Base-by-base conservation (phyloP, 1,284 basidiomycete genomes). In the Sanghuangporus weigelae region DNA sequence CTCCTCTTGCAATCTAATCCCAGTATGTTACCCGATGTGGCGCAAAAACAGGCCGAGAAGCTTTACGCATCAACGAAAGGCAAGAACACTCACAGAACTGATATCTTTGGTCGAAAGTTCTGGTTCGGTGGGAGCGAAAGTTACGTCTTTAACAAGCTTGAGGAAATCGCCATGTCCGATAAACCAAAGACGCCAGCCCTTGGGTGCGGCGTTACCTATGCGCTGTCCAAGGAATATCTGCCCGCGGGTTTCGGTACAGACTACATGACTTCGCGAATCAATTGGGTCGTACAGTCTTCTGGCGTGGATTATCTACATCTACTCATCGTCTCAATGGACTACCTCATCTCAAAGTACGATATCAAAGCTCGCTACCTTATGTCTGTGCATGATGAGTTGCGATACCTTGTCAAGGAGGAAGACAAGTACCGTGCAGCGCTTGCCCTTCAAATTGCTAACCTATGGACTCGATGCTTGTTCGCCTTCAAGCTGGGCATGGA, bases 201-300 rank as follows among this genome's bases (percentile, higher is more conserved):
- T 2, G 94, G 90, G 3, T 99, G 96, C 71, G 95, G 95, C 10
- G 88, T 99, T 51, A 99, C 96, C 0, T 85, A 91, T 59, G 96
- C 96, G 0, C 80, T 99, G 21, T 91, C 91, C 16, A 96, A 93
- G 75, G 88, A 91, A 67, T 92, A 93, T 73, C 84, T 99, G 1
- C 90, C 91, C 1, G 83, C 84, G 48, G 82, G 81, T 63, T 89
- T 92, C 65, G 91, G 91, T 19, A 78, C 88, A 1, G 93, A 96
- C 69, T 99, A 93, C 76, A 91, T 99, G 84, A 92, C 97, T 0
- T 96, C 94, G 12, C 86, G 96, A 31, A 96, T 99, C 78, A 99
- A 99, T 73, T 99, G 97, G 97, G 97, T 97, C 57, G 97, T 99
- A 7, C 97, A 99, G 73, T 97, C 95, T 7, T 98, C 95, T 0